A percentile compares a stretch with the other conserved stretches of the same genome.
Evolutionary conservation across 805 yeast species (phyloP).

Genomic region (Metschnikowia santaceciliae): DNA sequence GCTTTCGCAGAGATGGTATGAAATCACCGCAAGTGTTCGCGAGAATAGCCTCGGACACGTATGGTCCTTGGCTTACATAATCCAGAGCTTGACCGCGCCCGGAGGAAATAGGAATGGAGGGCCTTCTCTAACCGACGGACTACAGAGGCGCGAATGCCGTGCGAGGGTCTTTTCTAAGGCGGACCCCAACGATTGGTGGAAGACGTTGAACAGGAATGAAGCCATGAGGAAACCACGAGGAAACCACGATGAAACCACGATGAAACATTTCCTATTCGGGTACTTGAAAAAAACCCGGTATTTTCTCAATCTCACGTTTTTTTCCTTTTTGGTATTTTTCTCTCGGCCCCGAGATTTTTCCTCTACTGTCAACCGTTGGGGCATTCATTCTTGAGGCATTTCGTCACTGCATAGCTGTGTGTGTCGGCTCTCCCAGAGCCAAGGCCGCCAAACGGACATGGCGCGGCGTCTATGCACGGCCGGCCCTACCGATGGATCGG

Average conservation of each 20-base stretch:
- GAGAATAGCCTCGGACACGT: constrained; percentile 19
- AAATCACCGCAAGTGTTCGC: constrained; percentile 8
- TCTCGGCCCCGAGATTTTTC: too few relatives aligned
- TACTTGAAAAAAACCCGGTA: too few relatives aligned
- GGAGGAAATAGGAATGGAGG: constrained; percentile 1
- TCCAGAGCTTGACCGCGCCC: constrained; percentile 8
- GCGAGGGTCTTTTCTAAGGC: not conserved
- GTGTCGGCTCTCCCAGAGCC: not conserved
- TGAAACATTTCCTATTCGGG: too few relatives aligned
- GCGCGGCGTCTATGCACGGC: constrained; percentile 1
- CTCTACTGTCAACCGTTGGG: not conserved
- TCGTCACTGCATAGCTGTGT: not conserved
- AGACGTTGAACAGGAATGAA: too few relatives aligned
- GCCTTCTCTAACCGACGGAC: not conserved
- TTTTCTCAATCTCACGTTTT: not conserved
- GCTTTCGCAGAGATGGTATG: constrained; percentile 9
- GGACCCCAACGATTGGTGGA: too few relatives aligned
- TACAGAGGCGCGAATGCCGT: constrained; percentile 5
- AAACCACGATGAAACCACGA: too few relatives aligned
- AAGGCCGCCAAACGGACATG: constrained; percentile 5
- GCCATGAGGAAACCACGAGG: too few relatives aligned
- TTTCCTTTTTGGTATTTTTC: too few relatives aligned
- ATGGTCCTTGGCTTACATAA: constrained; percentile 21
- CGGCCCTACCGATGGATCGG: not conserved
- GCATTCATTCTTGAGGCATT: not conserved